phyloP scores from a whole-genome alignment of 495 filamentous ascomycete species.

The Talaromyces adpressus region DNA sequence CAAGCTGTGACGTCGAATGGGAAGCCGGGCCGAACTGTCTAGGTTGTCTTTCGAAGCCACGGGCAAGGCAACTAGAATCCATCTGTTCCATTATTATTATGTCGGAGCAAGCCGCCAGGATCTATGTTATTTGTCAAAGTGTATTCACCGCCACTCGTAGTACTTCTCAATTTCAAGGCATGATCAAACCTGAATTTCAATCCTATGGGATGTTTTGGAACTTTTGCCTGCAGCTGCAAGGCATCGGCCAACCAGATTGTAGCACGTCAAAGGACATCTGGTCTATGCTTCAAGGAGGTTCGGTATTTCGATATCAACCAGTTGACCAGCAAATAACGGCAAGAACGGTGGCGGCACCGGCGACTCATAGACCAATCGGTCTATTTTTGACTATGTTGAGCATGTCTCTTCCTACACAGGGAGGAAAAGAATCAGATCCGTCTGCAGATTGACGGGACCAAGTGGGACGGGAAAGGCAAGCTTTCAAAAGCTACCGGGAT shows the following conservation, averaged over 20 bases:
- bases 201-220: not conserved
- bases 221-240: not conserved
- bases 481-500: not conserved
- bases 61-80: not conserved
- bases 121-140: not conserved
- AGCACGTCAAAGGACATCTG: not conserved
- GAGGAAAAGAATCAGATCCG: not conserved
- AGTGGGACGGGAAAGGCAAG: not conserved
- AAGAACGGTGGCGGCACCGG: not conserved
- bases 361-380: not conserved
- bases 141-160: not conserved
- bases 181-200: not conserved
- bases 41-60: not conserved
- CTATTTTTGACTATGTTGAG: not conserved
- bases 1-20: not conserved
- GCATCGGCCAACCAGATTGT: not conserved
- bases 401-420: not conserved
- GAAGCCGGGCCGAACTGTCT: not conserved
- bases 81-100: not conserved
- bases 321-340: not conserved
- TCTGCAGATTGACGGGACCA: not conserved
- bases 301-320: not conserved
- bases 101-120: not conserved
- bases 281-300: not conserved
- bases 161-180: not conserved